Percentiles rank a stretch among this genome's conserved stretches.
Conservation (phyloP, 306 rosid genomes). For the Vigna unguiculata region DNA sequence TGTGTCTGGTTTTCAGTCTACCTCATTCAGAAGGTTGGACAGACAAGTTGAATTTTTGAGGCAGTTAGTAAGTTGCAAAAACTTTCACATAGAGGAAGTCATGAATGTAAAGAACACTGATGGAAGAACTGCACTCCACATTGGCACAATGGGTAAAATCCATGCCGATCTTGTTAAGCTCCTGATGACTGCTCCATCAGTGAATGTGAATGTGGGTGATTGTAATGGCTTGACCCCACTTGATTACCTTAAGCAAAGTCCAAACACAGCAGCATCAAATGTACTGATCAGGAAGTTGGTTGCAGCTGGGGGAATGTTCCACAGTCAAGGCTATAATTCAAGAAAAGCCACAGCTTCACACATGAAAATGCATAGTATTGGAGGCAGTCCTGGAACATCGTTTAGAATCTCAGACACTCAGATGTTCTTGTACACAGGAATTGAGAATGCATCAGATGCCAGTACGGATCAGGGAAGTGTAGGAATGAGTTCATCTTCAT, state of each 20-base stretch:
- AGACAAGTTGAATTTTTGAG: constrained; percentile 71
- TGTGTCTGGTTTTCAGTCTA: constrained; percentile 77
- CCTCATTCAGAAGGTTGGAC: constrained; percentile 74
- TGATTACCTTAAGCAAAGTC: constrained; percentile 71
- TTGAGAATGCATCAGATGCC: constrained; percentile 61
- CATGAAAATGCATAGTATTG: constrained; percentile 63
- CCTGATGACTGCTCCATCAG: constrained; percentile 62
- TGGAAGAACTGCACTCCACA: constrained; percentile 77
- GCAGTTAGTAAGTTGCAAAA: constrained; percentile 56
- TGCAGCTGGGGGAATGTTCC: constrained; percentile 79
- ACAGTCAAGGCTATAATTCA: constrained; percentile 54
- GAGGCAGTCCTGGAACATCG: constrained; percentile 81
- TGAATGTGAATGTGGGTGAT: constrained; percentile 72
- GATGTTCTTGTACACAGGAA: constrained; percentile 72
- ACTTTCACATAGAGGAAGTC: constrained; percentile 56
- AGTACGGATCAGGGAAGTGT: constrained; percentile 57
- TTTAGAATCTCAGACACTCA: constrained; percentile 78
- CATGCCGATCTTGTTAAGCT: constrained; percentile 81
- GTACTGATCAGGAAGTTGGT: constrained; percentile 67
- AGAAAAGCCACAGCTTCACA: constrained; percentile 69
- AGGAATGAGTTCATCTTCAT: constrained; percentile 55
- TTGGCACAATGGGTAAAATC: constrained; percentile 74
- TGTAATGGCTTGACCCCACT: constrained; percentile 74
- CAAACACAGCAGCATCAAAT: constrained; percentile 67
- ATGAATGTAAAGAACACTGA: constrained; percentile 69